A percentile compares a stretch with the other conserved stretches of the same genome.
phyloP scores from a whole-genome alignment of 2,329 filamentous ascomycete genomes.

The Lasiodiplodia citricola region DNA sequence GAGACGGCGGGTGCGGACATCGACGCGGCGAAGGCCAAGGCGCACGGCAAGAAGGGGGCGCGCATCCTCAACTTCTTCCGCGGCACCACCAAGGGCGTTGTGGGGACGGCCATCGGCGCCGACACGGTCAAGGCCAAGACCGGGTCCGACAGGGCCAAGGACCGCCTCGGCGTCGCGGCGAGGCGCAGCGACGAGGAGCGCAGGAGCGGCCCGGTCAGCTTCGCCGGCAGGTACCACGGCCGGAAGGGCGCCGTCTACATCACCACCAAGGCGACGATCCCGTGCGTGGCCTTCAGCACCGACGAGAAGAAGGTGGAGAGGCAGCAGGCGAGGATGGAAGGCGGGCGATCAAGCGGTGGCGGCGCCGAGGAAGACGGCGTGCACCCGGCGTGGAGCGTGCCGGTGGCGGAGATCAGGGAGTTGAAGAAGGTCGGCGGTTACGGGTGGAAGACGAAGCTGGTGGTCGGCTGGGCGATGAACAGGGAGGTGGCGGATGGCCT shows the following conservation, averaged over 20 bases:
- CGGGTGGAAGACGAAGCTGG: slow-evolving; percentile 83
- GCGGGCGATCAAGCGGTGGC: slow-evolving; percentile 53
- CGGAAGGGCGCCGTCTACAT: slow-evolving; percentile 76
- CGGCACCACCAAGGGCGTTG: slow-evolving; percentile 69
- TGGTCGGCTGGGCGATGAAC: slow-evolving; percentile 79
- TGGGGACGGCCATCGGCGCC: slow-evolving; percentile 73
- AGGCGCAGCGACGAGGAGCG: slow-evolving; percentile 52
- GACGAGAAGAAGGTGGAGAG: slow-evolving; percentile 53
- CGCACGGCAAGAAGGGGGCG: slow-evolving; percentile 54
- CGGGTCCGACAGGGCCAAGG: slow-evolving; percentile 66
- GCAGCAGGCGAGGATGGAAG: slow-evolving; percentile 36
- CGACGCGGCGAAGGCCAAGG: slow-evolving; percentile 47
- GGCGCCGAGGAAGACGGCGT: slow-evolving; percentile 58
- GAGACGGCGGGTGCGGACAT: slow-evolving; percentile 59
- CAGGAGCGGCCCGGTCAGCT: slow-evolving; percentile 73
- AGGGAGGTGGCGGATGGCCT: slow-evolving; percentile 78
- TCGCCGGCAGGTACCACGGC: slow-evolving; percentile 72
- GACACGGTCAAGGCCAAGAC: slow-evolving; percentile 73
- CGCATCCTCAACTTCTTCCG: slow-evolving; percentile 71
- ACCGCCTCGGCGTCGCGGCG: slow-evolving; percentile 73
- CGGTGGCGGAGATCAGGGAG: slow-evolving; percentile 73
- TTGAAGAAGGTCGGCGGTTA: slow-evolving; percentile 80
- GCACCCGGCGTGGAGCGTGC: slow-evolving; percentile 70
- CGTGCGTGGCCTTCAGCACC: slow-evolving; percentile 69
- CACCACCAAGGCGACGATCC: slow-evolving; percentile 68